Evolutionary conservation across 495 filamentous ascomycete genomes (phyloP).

Genomic region (Ramalina peruviana): DNA sequence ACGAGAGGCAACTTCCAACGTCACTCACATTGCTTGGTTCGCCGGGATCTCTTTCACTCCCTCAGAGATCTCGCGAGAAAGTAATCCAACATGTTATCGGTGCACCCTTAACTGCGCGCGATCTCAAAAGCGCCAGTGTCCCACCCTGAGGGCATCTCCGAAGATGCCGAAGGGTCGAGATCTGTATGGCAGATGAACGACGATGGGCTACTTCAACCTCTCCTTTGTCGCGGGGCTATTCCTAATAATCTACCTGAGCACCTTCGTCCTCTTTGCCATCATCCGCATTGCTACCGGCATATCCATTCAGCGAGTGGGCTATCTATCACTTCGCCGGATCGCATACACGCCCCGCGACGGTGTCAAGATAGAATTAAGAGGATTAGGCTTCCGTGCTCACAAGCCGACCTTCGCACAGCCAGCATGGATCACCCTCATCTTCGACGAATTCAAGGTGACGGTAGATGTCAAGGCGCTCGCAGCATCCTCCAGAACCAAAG

Average conservation of each 20-base stretch:
- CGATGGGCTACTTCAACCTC: constrained; percentile 47
- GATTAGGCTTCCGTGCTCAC: constrained; percentile 74
- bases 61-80: too few species aligned
- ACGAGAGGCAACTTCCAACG: too few species aligned
- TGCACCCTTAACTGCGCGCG: too few species aligned
- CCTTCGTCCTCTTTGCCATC: constrained; percentile 88
- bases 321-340: constrained; percentile 78
- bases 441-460: constrained; percentile 73
- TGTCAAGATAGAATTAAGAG: constrained; percentile 75
- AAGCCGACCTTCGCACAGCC: constrained; percentile 91
- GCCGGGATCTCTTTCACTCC: too few species aligned
- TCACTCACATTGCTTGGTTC: too few species aligned
- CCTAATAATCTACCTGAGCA: constrained; percentile 75
- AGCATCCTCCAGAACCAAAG: constrained; percentile 29
- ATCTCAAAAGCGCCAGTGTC: too few species aligned
- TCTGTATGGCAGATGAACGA: constrained; percentile 16
- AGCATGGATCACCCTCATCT: constrained; percentile 85
- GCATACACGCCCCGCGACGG: constrained; percentile 79
- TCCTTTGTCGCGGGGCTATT: constrained; percentile 75
- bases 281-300: constrained; percentile 84
- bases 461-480: constrained; percentile 53
- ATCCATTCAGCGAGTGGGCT: constrained; percentile 90
- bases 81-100: too few species aligned
- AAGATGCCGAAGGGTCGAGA: constrained; percentile 9
- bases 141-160: background rate